Percentiles rank a stretch among this genome's conserved stretches.
phyloP scores from a whole-genome alignment of 768 basidiomycete species.

The Boletus edulis region DNA sequence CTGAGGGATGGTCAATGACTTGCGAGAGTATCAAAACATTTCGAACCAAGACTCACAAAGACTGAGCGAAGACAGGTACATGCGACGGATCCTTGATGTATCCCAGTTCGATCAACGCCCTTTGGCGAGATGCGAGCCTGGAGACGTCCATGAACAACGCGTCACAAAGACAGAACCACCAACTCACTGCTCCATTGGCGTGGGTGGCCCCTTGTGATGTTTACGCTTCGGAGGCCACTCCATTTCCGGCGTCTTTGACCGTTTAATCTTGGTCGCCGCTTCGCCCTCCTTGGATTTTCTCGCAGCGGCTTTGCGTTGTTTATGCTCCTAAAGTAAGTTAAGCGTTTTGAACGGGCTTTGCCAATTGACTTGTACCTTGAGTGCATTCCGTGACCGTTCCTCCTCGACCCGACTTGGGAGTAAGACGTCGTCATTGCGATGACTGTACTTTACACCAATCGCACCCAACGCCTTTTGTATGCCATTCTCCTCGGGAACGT shows the following conservation, averaged over 20 bases:
- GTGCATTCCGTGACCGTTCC: constrained; percentile 52
- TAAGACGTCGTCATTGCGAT: constrained; percentile 71
- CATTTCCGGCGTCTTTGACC: constrained; percentile 34
- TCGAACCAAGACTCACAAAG: constrained; percentile 52
- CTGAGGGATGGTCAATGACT: constrained; percentile 24
- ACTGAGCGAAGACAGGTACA: constrained; percentile 55
- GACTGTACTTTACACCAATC: constrained; percentile 69
- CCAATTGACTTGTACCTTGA: constrained; percentile 39
- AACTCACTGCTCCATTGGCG: constrained; percentile 51
- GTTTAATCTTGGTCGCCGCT: constrained; percentile 6
- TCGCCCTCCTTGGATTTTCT: constrained; percentile 21
- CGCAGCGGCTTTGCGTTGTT: constrained; percentile 20
- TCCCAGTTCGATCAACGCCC: constrained; percentile 61
- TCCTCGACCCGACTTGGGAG: constrained; percentile 67
- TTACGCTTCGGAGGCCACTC: constrained; percentile 66
- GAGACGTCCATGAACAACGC: not conserved
- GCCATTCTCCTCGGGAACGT: constrained; percentile 41
- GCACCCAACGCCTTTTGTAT: constrained; percentile 56
- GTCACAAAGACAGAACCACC: not conserved
- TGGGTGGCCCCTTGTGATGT: constrained; percentile 49
- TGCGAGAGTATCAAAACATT: not conserved
- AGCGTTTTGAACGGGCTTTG: not conserved
- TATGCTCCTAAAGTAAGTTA: constrained; percentile 23
- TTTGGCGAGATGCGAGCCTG: constrained; percentile 54
- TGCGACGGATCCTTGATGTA: constrained; percentile 53